Evolutionary conservation across 2,329 filamentous ascomycete genomes (phyloP).

Genomic region (Pseudogymnoascus sp.): DNA sequence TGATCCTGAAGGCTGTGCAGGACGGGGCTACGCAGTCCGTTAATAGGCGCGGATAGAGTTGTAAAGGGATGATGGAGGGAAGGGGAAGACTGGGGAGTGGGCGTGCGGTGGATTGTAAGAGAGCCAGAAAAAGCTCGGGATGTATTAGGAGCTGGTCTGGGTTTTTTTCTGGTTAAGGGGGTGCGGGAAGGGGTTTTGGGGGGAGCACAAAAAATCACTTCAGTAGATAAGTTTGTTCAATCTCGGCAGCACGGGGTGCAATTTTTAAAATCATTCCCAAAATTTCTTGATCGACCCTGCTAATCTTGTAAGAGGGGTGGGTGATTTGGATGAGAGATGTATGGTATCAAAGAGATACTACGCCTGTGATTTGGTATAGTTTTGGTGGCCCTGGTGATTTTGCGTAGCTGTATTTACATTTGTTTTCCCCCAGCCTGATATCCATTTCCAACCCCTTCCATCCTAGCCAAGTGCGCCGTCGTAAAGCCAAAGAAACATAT

Average conservation of each 20-base stretch:
- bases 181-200: neutral
- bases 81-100: too few relatives aligned
- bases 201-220: conserved; percentile 4
- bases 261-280: neutral
- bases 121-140: neutral
- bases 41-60: conserved; percentile 1
- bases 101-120: neutral
- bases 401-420: neutral
- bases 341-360: neutral
- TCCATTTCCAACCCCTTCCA: neutral
- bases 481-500: neutral
- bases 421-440: neutral
- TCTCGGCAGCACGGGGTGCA: neutral
- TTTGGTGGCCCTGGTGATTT: neutral
- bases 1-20: conserved; percentile 77
- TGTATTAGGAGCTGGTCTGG: neutral
- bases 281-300: neutral
- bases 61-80: neutral
- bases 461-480: neutral
- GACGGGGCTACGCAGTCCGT: conserved; percentile 38
- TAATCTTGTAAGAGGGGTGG: neutral
- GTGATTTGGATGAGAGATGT: neutral
- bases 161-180: neutral
- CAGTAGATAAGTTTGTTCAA: neutral
- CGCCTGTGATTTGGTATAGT: neutral